Percentiles rank a stretch among this genome's conserved stretches.
These are phyloP conservation scores for Backusella parvicylindrica DNA, from an alignment of 192 early-diverging fungal species.

Conservation along the genomic window DNA sequence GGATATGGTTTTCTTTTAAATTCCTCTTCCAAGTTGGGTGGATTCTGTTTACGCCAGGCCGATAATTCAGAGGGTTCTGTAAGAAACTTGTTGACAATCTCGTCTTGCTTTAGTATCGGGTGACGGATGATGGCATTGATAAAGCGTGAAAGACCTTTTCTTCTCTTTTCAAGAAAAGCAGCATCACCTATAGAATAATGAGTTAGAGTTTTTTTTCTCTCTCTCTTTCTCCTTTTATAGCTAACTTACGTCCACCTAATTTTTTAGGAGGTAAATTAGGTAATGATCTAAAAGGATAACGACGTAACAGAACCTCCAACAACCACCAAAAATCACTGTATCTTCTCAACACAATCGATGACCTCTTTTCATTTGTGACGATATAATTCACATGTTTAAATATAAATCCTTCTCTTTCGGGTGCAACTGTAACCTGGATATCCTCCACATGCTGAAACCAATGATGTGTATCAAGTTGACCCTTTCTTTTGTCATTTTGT, in stretches of 20 bases:
- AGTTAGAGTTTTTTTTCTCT: background rate
- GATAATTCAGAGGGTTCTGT: conserved; percentile 63
- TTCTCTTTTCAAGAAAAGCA: conserved; percentile 65
- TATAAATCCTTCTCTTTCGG: conserved; percentile 50
- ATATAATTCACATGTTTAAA: conserved; percentile 91
- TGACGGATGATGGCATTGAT: conserved; percentile 75
- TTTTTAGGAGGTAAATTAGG: conserved; percentile 87
- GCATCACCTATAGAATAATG: conserved; percentile 49
- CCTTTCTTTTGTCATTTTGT: background rate
- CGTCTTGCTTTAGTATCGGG: conserved; percentile 64
- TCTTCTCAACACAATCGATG: conserved; percentile 66
- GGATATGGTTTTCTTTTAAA: conserved; percentile 37
- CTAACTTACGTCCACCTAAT: conserved; percentile 58
- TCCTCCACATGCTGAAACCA: conserved; percentile 56
- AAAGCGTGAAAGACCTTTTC: conserved; percentile 68
- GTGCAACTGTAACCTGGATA: conserved; percentile 53
- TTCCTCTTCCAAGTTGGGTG: conserved; percentile 55
- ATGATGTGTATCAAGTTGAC: conserved; percentile 39
- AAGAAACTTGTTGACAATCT: conserved; percentile 59
- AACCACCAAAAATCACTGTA: conserved; percentile 95
- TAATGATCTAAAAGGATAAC: conserved; percentile 81
- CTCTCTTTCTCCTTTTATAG: background rate
- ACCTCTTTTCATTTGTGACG: conserved; percentile 64
- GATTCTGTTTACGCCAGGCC: conserved; percentile 52
- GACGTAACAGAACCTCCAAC: conserved; percentile 66